Evolutionary conservation across 208 protist species (phyloP).

Genomic region (Leishmania arabica): DNA sequence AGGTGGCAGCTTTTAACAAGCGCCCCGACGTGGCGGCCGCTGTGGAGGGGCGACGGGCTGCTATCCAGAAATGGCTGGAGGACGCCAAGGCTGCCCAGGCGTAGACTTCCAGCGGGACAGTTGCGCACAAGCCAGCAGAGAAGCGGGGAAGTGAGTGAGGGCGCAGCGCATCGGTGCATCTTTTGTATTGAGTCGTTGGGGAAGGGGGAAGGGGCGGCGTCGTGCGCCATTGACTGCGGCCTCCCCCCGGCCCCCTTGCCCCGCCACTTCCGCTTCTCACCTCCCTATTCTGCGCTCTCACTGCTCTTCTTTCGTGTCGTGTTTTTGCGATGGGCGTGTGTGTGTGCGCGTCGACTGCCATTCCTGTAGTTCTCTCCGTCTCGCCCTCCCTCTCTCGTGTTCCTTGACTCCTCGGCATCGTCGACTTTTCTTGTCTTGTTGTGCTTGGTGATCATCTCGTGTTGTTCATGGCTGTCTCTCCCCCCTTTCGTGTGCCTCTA

Average conservation of each 20-base stretch:
- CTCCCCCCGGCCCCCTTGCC: too few relatives aligned
- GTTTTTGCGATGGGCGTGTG: not conserved
- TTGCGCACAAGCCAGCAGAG: not conserved
- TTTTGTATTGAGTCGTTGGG: not conserved
- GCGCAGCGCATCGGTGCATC: not conserved
- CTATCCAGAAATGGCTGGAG: constrained; percentile 64
- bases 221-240: not conserved
- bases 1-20: constrained; percentile 82
- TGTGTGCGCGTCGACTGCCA: not conserved
- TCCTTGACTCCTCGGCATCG: not conserved
- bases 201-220: not conserved
- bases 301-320: not conserved
- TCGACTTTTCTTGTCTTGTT: not conserved
- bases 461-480: not conserved
- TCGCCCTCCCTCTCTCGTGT: not conserved
- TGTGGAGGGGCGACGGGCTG: constrained; percentile 49
- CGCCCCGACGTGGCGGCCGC: constrained; percentile 62
- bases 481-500: not conserved
- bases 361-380: not conserved
- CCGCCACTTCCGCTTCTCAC: not conserved
- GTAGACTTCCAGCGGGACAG: not conserved
- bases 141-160: not conserved
- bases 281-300: not conserved
- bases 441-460: not conserved
- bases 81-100: constrained; percentile 38